Evolutionary conservation across 441 rosid species (phyloP).

Genomic region (Manihot esculenta): DNA sequence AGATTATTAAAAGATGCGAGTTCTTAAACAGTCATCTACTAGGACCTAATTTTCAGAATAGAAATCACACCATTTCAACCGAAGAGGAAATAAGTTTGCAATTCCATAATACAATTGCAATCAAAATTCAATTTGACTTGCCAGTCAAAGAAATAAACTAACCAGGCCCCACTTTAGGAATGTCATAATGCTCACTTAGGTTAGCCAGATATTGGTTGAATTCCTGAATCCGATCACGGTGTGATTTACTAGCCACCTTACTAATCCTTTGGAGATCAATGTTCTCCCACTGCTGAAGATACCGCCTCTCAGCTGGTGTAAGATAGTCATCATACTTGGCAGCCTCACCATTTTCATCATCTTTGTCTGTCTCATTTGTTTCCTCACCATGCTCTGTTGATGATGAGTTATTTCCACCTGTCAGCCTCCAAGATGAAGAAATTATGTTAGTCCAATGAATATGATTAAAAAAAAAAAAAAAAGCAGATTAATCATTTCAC

Average conservation of each 20-base stretch:
- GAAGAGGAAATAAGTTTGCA: not conserved
- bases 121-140: not conserved
- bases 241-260: slow-evolving; percentile 51
- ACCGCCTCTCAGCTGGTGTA: slow-evolving; percentile 48
- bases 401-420: slow-evolving; percentile 38
- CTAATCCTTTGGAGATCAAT: slow-evolving; percentile 44
- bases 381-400: slow-evolving; percentile 30
- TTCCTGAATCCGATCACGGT: slow-evolving; percentile 54
- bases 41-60: not conserved
- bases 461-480: not conserved
- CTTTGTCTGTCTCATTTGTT: slow-evolving; percentile 26
- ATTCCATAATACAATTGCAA: not conserved
- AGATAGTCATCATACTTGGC: slow-evolving; percentile 33
- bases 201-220: slow-evolving; percentile 60
- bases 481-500: not conserved
- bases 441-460: not conserved
- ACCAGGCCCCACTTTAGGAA: slow-evolving; percentile 64
- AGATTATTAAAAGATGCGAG: too few species aligned
- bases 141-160: not conserved
- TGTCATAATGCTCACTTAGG: slow-evolving; percentile 59
- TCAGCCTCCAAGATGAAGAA: slow-evolving; percentile 11
- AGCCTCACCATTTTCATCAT: slow-evolving; percentile 27
- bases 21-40: too few species aligned
- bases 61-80: not conserved
- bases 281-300: slow-evolving; percentile 42